Base-by-base conservation (phyloP, 768 basidiomycete species). In the Hericium erinaceus region DNA sequence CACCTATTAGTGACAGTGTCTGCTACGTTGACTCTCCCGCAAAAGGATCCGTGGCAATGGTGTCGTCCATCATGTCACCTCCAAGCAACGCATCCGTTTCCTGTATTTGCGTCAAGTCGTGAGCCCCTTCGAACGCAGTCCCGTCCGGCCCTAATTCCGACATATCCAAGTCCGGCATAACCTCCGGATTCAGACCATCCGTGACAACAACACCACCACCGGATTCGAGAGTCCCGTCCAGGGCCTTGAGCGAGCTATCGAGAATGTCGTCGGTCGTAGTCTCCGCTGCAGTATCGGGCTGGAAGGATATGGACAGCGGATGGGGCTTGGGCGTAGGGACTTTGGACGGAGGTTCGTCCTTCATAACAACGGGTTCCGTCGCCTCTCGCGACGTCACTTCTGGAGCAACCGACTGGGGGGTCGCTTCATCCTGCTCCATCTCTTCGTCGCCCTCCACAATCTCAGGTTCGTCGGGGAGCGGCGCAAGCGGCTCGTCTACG, bases 381-480 rank as follows among this genome's bases (percentile, higher is more conserved):
- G 64, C 66, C 18, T 73, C 76, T 24, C 71, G 71, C 13, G 73
- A 70, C 24, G 63, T 69, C 7, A 67, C 56, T n/a, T 73, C 76
- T 1, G 72, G 72, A 18, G 72, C 77, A 20, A 72, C 72, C 15
- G 78, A 77, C 18, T 69, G 68, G 26, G 26, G 26, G 5, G 68
- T 56, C 9, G 67, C 64, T 59, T 87, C 87, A 55, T 89, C 89
- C 60, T 82, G 79, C 56, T 88, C 86, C 68, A 84, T 77, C 56
- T 91, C 89, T 50, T 89, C 88, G 53, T 87, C 80, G n/a, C 75
- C 80, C 38, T 91, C 90, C 0, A 81, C 83, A 8, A 81, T 80
- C 67, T 92, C 89, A 24, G 84, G 80, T 62, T 91, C 89, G 57
- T 81, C 80, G 4, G 88, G 90, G 46, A 92, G 74, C 16, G 90